Percentiles rank a stretch among this genome's conserved stretches.
phyloP scores from a whole-genome alignment of 345 rosid species.

The Angophora floribunda region DNA sequence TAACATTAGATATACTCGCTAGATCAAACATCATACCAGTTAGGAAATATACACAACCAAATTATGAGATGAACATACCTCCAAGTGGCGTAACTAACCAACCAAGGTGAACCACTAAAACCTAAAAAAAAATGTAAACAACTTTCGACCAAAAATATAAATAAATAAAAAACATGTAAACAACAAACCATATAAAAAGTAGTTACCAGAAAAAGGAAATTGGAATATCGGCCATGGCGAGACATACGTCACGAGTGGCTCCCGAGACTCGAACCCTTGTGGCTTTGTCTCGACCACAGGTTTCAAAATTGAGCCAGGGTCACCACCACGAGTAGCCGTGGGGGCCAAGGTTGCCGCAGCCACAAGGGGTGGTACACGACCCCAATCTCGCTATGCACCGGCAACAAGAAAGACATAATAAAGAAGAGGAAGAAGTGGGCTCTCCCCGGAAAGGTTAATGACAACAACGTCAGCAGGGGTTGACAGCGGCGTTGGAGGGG shows the following conservation, averaged over 20 bases:
- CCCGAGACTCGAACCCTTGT: neutral
- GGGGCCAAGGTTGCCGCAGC: neutral
- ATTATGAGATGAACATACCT: neutral
- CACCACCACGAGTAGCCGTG: neutral
- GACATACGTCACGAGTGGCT: neutral
- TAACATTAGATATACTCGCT: neutral
- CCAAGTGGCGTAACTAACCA: neutral
- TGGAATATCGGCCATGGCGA: neutral
- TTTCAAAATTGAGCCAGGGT: neutral
- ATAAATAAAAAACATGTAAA: neutral
- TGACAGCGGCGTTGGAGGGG: neutral
- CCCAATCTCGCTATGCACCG: neutral
- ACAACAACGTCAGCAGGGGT: neutral
- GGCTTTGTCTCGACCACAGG: neutral
- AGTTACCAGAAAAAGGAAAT: too few relatives aligned
- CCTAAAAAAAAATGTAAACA: too few relatives aligned
- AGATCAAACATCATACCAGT: neutral
- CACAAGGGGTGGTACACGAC: neutral
- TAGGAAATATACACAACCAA: neutral
- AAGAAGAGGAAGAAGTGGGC: neutral
- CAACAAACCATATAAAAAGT: neutral
- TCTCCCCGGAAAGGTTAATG: neutral
- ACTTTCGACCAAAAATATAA: too few relatives aligned
- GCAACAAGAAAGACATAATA: neutral
- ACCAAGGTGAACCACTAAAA: neutral